These are phyloP conservation scores for Pseudotulostoma volvatum DNA, from an alignment of 495 filamentous ascomycete species.

Conservation along the genomic window DNA sequence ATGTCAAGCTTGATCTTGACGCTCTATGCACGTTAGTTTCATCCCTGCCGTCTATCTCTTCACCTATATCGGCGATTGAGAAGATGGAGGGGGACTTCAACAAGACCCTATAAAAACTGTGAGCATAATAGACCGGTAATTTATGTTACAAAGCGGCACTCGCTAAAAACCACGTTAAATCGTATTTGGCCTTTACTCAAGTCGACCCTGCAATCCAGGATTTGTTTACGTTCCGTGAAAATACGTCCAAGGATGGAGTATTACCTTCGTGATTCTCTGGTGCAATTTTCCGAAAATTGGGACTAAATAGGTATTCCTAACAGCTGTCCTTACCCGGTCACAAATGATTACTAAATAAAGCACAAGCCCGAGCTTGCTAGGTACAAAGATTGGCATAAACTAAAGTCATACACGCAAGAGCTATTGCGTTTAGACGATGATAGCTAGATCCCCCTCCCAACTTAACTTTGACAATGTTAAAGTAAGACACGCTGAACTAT, in stretches of 20 bases:
- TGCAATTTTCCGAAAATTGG: conserved; percentile 11
- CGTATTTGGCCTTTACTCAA: conserved; percentile 10
- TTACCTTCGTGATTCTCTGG: conserved; percentile 15
- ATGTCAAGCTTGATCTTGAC: conserved; percentile 13
- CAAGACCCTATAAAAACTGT: conserved; percentile 14
- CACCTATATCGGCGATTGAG: conserved; percentile 12
- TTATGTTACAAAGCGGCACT: conserved; percentile 14
- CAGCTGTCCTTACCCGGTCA: conserved; percentile 11
- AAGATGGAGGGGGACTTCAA: conserved; percentile 21
- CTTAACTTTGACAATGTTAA: conserved; percentile 11
- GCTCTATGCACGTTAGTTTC: conserved; percentile 12
- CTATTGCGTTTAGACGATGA: conserved; percentile 16
- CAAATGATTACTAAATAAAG: conserved; percentile 6
- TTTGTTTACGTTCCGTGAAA: conserved; percentile 9
- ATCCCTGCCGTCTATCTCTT: conserved; percentile 6
- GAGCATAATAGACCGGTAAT: conserved; percentile 15
- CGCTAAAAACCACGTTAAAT: conserved; percentile 8
- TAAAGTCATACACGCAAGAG: conserved; percentile 13
- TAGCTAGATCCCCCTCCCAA: conserved; percentile 14
- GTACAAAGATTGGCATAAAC: conserved; percentile 14
- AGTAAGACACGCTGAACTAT: conserved; percentile 8
- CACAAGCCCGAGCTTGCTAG: conserved; percentile 9
- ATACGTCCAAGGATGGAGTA: conserved; percentile 14
- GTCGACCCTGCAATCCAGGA: conserved; percentile 7
- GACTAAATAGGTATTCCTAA: conserved; percentile 7